These are phyloP conservation scores for Vanderwaltozyma tropicalis DNA, from an alignment of 805 yeast species.

Conservation along the genomic window DNA sequence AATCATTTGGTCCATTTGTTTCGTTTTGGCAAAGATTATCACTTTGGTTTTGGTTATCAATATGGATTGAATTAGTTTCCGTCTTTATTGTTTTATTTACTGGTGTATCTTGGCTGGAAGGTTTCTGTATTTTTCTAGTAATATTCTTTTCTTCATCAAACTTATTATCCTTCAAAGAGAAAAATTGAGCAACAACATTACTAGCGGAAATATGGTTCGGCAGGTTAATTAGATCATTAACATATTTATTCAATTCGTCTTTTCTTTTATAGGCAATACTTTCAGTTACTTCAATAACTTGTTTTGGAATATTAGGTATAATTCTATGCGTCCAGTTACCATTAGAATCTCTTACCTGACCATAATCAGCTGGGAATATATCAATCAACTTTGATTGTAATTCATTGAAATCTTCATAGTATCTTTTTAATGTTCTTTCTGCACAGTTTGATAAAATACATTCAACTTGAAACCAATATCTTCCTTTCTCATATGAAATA, in stretches of 20 bases:
- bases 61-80: not conserved
- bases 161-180: constrained; percentile 39
- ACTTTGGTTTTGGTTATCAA: not conserved
- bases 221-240: constrained; percentile 49
- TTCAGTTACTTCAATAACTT: constrained; percentile 73
- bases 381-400: constrained; percentile 75
- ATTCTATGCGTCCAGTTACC: constrained; percentile 64
- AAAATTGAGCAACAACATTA: constrained; percentile 62
- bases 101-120: too few species aligned
- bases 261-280: constrained; percentile 46
- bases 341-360: constrained; percentile 37
- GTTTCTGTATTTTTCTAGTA: not conserved
- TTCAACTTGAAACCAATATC: constrained; percentile 76
- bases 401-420: constrained; percentile 92
- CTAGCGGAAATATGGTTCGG: constrained; percentile 68
- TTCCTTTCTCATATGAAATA: constrained; percentile 68
- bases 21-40: not conserved
- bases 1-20: not conserved
- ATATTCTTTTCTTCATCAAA: constrained; percentile 23
- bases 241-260: constrained; percentile 44
- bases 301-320: constrained; percentile 92
- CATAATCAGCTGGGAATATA: constrained; percentile 85
- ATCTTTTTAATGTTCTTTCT: constrained; percentile 64
- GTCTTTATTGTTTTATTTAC: not conserved
- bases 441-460: constrained; percentile 58